These are phyloP conservation scores for Cyberlindnera bimundalis DNA, from an alignment of 805 yeast species.

Conservation along the genomic window DNA sequence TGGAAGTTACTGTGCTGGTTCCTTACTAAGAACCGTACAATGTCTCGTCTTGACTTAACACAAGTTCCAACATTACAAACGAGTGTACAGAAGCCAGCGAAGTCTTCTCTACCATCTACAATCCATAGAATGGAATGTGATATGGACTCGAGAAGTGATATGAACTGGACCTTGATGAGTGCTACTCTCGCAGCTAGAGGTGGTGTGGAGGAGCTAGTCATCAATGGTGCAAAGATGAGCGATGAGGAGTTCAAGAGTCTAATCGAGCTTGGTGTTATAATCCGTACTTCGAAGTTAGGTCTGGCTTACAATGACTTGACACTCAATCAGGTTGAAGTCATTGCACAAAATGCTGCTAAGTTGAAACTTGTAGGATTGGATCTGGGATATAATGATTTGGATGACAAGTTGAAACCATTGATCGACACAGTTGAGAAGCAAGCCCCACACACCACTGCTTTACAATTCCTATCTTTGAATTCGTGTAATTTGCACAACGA, in stretches of 20 bases:
- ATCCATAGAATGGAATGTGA: slow-evolving; percentile 37
- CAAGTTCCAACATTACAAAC: slow-evolving; percentile 40
- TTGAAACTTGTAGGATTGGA: slow-evolving; percentile 64
- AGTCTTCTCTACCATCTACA: slow-evolving; percentile 29
- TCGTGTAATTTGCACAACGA: slow-evolving; percentile 52
- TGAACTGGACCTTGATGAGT: slow-evolving; percentile 80
- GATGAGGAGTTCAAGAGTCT: slow-evolving; percentile 54
- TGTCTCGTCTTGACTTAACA: slow-evolving; percentile 64
- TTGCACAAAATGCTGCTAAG: slow-evolving; percentile 57
- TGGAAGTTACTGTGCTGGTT: slow-evolving; percentile 84
- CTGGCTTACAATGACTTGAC: slow-evolving; percentile 73
- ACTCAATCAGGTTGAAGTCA: slow-evolving; percentile 49
- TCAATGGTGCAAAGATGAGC: slow-evolving; percentile 77
- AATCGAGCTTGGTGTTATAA: slow-evolving; percentile 57
- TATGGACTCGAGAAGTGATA: slow-evolving; percentile 50
- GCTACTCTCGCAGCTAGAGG: slow-evolving; percentile 73
- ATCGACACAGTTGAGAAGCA: slow-evolving; percentile 25
- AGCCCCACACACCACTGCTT: slow-evolving; percentile 22
- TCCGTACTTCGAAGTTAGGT: slow-evolving; percentile 63
- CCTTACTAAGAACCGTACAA: slow-evolving; percentile 55
- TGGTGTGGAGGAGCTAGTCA: slow-evolving; percentile 74
- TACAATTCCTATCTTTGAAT: slow-evolving; percentile 57
- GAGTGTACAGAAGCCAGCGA: slow-evolving; percentile 37
- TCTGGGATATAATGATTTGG: slow-evolving; percentile 74
- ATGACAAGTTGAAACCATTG: slow-evolving; percentile 32